Base-by-base conservation (phyloP, 2,329 filamentous ascomycete genomes). In the Aureobasidium zeae region DNA sequence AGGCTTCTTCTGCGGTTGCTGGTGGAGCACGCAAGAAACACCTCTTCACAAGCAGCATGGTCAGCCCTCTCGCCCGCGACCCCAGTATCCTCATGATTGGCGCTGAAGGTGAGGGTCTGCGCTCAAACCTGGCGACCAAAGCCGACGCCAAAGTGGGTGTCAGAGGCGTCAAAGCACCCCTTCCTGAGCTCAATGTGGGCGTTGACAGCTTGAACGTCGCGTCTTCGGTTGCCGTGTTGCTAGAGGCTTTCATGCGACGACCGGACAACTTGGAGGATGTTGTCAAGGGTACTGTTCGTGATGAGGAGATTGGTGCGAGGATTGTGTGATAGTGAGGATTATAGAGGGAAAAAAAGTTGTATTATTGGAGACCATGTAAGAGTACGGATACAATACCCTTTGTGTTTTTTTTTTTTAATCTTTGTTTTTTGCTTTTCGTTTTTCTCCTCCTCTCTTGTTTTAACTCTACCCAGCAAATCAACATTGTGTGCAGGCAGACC, bases 181-280 rank as follows among this genome's bases (percentile, higher is more conserved):
- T 44, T 34, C 13, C 43, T 11, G 45, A 32, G 57, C 49, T 68
- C 55, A 58, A 73, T 56, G 59, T 78, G 52, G 58, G 72, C 1
- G 78, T 98, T 2, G 89, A 96, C 62, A 94, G 87, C 61, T 65
- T 98, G 60, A 96, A 98, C 59, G 91, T 96, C 28, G 86, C 85
- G 57, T 88, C 94, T 15, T 89, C 91, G 1, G 78, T 85, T 5
- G 86, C 78, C 1, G 66, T 96, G 36, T 65, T 96, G 38, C 81
- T 80, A 49, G 74, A 80, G 50, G 70, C 80, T 0, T 86, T 91
- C 56, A 58, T 85, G 55, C 72, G 66, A 38, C 56, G 51, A 43
- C 58, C 60, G n/a, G 53, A 34, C 11, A 29, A 44, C 13, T 4
- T 44, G 9, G 39, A 44, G 6, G 39, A 29, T 44, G 7, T 42